Conservation (phyloP, 306 rosid species). For the Lithocarpus polystachyus region DNA sequence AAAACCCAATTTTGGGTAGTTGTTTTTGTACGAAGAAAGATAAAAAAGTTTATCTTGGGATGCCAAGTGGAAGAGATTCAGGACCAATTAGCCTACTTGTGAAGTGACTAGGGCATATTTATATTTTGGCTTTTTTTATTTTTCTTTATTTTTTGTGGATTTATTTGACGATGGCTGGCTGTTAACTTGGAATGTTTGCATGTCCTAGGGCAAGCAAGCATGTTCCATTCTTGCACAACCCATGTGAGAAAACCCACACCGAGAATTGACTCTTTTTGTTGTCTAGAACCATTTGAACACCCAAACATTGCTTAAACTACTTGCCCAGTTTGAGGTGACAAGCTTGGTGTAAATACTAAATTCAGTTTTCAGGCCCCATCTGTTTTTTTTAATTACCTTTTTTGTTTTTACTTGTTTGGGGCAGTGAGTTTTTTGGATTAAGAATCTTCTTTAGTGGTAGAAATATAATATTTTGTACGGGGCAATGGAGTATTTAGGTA, state of each 20-base stretch:
- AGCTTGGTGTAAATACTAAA: slow-evolving; percentile 7
- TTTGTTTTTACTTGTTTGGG: background rate
- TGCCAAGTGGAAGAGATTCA: slow-evolving; percentile 47
- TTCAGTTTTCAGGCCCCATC: slow-evolving; percentile 5
- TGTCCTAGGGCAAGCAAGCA: slow-evolving; percentile 35
- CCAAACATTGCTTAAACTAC: slow-evolving; percentile 27
- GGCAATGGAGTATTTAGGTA: background rate
- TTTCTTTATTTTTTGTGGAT: slow-evolving; percentile 4
- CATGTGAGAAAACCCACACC: slow-evolving; percentile 47
- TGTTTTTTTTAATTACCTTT: background rate
- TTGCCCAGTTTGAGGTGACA: slow-evolving; percentile 33
- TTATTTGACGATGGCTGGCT: slow-evolving; percentile 3
- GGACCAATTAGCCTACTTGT: slow-evolving; percentile 29
- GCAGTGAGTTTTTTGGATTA: background rate
- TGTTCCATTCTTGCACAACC: slow-evolving; percentile 47
- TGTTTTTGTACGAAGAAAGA: slow-evolving; percentile 23
- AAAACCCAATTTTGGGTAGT: slow-evolving; percentile 28
- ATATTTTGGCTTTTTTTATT: slow-evolving; percentile 3
- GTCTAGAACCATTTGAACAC: slow-evolving; percentile 24
- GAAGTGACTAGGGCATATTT: slow-evolving; percentile 36
- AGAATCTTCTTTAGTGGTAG: background rate
- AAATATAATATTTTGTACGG: background rate
- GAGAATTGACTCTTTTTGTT: slow-evolving; percentile 21
- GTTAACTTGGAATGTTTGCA: slow-evolving; percentile 39
- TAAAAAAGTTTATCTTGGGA: slow-evolving; percentile 50